Percentiles rank a stretch among this genome's conserved stretches.
These are phyloP conservation scores for Eutypella sp. DNA, from an alignment of 2,329 filamentous ascomycete species.

Conservation along the genomic window DNA sequence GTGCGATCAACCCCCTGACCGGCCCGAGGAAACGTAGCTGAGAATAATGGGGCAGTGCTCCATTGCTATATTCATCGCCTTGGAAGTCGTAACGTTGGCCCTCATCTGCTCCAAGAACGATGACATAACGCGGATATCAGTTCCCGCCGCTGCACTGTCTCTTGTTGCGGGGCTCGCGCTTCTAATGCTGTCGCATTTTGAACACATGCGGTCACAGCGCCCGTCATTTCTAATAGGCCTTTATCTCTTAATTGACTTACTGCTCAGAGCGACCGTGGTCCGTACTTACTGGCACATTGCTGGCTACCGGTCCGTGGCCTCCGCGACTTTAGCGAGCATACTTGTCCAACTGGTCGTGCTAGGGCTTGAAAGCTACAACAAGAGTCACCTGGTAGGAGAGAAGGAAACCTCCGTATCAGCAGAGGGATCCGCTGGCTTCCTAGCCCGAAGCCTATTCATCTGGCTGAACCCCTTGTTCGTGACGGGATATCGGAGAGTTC, in stretches of 20 bases:
- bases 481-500: slow-evolving; percentile 8
- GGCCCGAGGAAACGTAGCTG: neutral
- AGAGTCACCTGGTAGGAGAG: slow-evolving; percentile 7
- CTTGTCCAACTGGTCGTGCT: slow-evolving; percentile 11
- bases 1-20: neutral
- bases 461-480: slow-evolving; percentile 14
- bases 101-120: neutral
- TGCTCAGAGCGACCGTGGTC: slow-evolving; percentile 8
- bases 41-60: slow-evolving; percentile 4
- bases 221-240: slow-evolving; percentile 10
- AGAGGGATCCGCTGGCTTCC: slow-evolving; percentile 13
- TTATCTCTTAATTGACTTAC: slow-evolving; percentile 10
- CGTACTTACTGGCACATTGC: slow-evolving; percentile 13
- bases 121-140: slow-evolving; percentile 3
- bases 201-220: slow-evolving; percentile 10
- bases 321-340: slow-evolving; percentile 5
- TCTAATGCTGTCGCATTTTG: slow-evolving; percentile 8
- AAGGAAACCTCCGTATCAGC: neutral
- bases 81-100: slow-evolving; percentile 6
- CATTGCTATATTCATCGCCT: slow-evolving; percentile 2
- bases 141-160: slow-evolving; percentile 7
- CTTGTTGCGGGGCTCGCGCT: slow-evolving; percentile 8
- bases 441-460: slow-evolving; percentile 12
- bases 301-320: slow-evolving; percentile 6
- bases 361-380: slow-evolving; percentile 11